These are phyloP conservation scores for Saprolegnia parasitica DNA, from an alignment of 352 stramenopile genomes.

Conservation along the genomic window DNA sequence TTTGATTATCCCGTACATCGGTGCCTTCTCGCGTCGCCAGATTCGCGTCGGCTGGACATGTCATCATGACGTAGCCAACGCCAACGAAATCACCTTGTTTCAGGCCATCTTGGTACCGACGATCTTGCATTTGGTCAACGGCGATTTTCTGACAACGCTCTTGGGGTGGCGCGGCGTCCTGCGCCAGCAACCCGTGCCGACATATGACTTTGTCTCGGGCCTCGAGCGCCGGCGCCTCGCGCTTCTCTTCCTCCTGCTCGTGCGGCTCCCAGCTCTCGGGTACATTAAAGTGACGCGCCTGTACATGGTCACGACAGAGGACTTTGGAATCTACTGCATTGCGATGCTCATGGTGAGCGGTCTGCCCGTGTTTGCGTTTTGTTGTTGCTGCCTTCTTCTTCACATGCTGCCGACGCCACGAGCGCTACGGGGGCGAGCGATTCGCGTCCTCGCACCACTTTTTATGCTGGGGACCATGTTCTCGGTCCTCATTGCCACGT, in stretches of 20 bases:
- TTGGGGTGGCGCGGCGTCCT: neutral
- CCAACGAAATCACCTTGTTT: neutral
- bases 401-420: neutral
- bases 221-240: neutral
- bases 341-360: neutral
- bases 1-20: too few relatives aligned
- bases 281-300: slow-evolving; percentile 1
- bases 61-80: neutral
- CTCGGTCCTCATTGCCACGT: neutral
- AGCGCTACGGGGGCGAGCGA: neutral
- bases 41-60: neutral
- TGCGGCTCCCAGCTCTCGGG: neutral
- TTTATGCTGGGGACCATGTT: neutral
- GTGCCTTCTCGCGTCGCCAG: neutral
- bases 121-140: neutral
- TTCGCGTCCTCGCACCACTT: neutral
- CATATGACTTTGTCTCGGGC: slow-evolving; percentile 10
- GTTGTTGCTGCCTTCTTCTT: neutral
- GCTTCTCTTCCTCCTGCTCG: neutral
- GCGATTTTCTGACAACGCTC: neutral
- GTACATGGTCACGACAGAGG: neutral
- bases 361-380: too few relatives aligned
- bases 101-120: neutral
- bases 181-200: neutral
- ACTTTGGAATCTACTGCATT: neutral